Conservation (phyloP, 192 early-diverging fungal species). For the Phycomyces blakesleeanus region DNA sequence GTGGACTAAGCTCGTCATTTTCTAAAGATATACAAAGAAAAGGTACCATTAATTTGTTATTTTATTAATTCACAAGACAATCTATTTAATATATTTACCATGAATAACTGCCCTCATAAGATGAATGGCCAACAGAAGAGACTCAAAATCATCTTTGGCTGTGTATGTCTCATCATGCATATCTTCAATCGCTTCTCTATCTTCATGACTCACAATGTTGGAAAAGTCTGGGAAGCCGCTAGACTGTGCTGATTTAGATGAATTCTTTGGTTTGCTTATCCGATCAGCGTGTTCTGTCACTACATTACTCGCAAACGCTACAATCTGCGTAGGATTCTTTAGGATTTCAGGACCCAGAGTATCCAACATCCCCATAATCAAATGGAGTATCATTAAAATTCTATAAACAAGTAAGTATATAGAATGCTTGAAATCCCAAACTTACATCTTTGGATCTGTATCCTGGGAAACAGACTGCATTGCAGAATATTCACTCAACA, state of each 20-base stretch:
- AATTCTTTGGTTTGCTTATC: not conserved
- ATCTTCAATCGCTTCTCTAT: slow-evolving; percentile 20
- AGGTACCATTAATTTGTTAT: not conserved
- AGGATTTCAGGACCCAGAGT: slow-evolving; percentile 71
- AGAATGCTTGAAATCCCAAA: not conserved
- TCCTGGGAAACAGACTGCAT: slow-evolving; percentile 37
- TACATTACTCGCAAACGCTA: slow-evolving; percentile 64
- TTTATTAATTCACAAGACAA: not conserved
- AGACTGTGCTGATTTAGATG: not conserved
- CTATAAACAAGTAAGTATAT: slow-evolving; percentile 18
- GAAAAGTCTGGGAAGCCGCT: slow-evolving; percentile 10
- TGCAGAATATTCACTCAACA: slow-evolving; percentile 68
- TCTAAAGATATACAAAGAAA: slow-evolving; percentile 28
- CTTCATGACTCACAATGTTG: slow-evolving; percentile 31
- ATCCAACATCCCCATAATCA: slow-evolving; percentile 65
- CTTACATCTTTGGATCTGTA: slow-evolving; percentile 47
- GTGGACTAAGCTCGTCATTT: slow-evolving; percentile 39
- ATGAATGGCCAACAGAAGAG: slow-evolving; percentile 54
- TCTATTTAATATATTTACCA: slow-evolving; percentile 34
- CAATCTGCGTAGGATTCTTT: slow-evolving; percentile 68
- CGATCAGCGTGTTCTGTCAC: slow-evolving; percentile 48
- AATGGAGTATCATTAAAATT: slow-evolving; percentile 53
- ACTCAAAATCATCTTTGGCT: slow-evolving; percentile 51
- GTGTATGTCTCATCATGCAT: slow-evolving; percentile 31
- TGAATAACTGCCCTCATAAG: slow-evolving; percentile 61